Base-by-base conservation (phyloP, 345 rosid genomes). In the Toxicodendron radicans region DNA sequence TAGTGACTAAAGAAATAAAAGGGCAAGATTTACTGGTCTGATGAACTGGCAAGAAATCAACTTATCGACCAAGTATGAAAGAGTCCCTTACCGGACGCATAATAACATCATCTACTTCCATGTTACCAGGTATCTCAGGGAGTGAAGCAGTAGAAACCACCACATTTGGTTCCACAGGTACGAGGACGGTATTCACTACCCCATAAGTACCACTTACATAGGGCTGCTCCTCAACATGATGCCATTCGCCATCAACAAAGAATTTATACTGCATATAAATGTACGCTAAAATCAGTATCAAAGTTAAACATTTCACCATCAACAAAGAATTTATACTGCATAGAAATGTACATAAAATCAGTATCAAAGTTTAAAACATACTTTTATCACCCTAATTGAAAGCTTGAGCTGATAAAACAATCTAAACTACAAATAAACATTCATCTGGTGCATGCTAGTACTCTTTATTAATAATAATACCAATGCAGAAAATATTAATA, bases 291-390 rank as follows among this genome's bases (percentile, higher is more conserved):
- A 76, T 79, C 68, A 77, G 63, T 74, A 62, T 62, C 46, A 70
- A 64, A 45, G 11, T 58, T n/a, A 30, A 57, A 54, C 7, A 74
- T 46, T n/a, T n/a, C n/a, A n/a, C n/a, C n/a, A n/a, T n/a, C n/a
- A n/a, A n/a, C n/a, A n/a, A n/a, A n/a, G n/a, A n/a, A n/a, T 78
- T 93, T 96, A 81, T 78, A 96, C 99, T 96, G 92, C 86, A 79
- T 61, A 66, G 45, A 78, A 53, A 79, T n/a, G 33, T 16, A 51
- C 21, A 49, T 74, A 80, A 68, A 7, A 76, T 81, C 69, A 41
- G 67, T 46, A 64, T 64, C 20, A 65, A 12, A 64, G 49, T 23
- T 30, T 41, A 20, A 30, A 57, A 54, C 7, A 74, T 46, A 74
- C 45, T 17, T 38, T 52, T 76, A 79, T 58, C 63, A 71, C 71